Evolutionary conservation across 1,284 basidiomycete genomes (phyloP).

Genomic region (Ustilago lituana): DNA sequence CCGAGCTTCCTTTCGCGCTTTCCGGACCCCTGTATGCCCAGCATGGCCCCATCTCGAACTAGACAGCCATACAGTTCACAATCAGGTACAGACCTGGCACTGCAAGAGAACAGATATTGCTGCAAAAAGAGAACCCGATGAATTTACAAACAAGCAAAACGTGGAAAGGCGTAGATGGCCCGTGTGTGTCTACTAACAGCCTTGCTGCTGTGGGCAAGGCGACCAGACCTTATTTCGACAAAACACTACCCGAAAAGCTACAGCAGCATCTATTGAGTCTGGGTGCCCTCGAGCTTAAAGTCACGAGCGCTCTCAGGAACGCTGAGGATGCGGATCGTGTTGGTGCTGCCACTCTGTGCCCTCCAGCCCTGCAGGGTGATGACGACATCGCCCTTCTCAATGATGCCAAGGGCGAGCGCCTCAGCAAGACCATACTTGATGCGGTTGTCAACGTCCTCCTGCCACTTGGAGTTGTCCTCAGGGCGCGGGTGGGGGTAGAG

Average conservation of each 20-base stretch:
- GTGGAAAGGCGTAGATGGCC: neutral
- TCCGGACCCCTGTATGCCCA: no score
- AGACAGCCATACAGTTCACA: no score
- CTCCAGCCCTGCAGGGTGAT: conserved; percentile 99
- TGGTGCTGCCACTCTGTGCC: conserved; percentile 89
- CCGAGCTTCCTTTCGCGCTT: no score
- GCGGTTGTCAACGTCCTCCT: conserved; percentile 82
- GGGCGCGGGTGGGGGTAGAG: conserved; percentile 93
- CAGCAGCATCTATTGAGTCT: conserved; percentile 5
- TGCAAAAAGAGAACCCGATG: conserved; percentile 15
- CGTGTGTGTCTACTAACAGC: no score
- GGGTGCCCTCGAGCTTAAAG: conserved; percentile 62
- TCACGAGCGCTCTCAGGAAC: conserved; percentile 60
- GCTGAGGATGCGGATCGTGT: conserved; percentile 65
- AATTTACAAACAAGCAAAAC: conserved; percentile 25
- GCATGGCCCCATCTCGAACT: no score
- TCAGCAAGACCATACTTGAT: conserved; percentile 81
- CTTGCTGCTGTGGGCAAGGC: neutral
- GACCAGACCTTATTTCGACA: neutral
- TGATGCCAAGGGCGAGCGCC: conserved; percentile 86
- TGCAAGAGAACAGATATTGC: neutral
- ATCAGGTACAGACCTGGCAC: no score
- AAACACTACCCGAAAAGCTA: no score
- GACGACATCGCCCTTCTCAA: conserved; percentile 88
- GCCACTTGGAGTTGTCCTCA: conserved; percentile 86